A percentile compares a stretch with the other conserved stretches of the same genome.
Conservation (phyloP, 2,329 filamentous ascomycete species). For the Zalaria sp. region DNA sequence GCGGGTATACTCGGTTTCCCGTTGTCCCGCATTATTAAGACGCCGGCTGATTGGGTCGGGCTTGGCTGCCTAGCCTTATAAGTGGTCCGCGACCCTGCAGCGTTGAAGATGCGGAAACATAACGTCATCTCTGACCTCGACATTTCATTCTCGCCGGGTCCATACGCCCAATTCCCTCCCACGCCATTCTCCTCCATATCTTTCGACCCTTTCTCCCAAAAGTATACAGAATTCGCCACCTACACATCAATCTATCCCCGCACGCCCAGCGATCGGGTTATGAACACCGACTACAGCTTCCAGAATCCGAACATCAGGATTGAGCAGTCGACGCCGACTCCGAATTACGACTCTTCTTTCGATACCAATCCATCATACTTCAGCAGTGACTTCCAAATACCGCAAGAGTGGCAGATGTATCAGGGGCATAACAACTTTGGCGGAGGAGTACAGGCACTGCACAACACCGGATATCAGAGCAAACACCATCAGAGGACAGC, state of each 20-base stretch:
- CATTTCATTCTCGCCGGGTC: too few relatives aligned
- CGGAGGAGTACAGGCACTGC: background rate
- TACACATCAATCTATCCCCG: background rate
- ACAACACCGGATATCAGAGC: background rate
- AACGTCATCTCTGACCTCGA: too few relatives aligned
- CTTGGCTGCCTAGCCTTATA: too few relatives aligned
- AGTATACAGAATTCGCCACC: background rate
- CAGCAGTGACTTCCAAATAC: background rate
- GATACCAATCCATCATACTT: background rate
- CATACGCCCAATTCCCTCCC: background rate
- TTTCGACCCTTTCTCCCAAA: background rate
- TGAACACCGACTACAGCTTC: background rate
- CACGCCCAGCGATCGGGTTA: background rate
- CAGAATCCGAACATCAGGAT: conserved; percentile 1
- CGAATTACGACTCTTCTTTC: background rate
- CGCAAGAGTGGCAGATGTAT: background rate
- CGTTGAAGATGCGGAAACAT: background rate
- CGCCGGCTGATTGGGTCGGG: too few relatives aligned
- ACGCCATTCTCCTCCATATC: background rate
- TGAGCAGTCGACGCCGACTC: conserved; percentile 2
- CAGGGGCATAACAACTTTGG: background rate
- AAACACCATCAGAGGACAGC: conserved; percentile 1
- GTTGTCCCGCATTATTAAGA: too few relatives aligned
- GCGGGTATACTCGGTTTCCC: too few relatives aligned
- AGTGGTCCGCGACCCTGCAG: background rate